Evolutionary conservation across 192 early-diverging fungal species (phyloP).

Genomic region (Coemansia sp.): DNA sequence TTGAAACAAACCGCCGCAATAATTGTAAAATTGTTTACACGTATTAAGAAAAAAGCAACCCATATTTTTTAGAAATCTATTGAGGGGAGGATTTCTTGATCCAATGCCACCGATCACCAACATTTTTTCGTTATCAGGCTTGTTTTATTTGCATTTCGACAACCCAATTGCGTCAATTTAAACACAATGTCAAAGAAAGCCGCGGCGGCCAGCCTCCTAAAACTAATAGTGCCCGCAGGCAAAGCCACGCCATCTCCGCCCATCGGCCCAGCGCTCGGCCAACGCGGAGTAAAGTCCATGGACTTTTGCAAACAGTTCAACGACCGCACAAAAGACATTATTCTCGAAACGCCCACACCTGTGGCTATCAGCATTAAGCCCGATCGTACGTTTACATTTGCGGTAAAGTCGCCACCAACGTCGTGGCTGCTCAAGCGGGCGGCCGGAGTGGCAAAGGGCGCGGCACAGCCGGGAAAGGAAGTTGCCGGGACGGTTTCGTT

Average conservation of each 20-base stretch:
- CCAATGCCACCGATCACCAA: no score
- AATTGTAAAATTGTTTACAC: no score
- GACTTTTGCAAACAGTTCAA: conserved; percentile 99
- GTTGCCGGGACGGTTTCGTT: conserved; percentile 77
- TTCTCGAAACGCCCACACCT: conserved; percentile 78
- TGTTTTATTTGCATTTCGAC: no score
- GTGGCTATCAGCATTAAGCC: conserved; percentile 83
- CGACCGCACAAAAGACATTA: conserved; percentile 86
- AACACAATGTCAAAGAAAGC: conserved; percentile 52
- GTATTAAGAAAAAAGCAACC: no score
- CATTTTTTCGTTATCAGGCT: no score
- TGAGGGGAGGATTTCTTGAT: no score
- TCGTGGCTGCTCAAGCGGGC: conserved; percentile 84
- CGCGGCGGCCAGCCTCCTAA: conserved; percentile 57
- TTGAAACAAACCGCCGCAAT: no score
- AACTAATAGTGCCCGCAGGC: conserved; percentile 81
- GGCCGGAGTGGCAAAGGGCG: conserved; percentile 85
- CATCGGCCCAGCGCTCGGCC: conserved; percentile 91
- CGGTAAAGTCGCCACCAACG: conserved; percentile 83
- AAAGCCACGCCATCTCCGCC: conserved; percentile 88
- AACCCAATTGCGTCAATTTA: no score
- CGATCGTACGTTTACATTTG: conserved; percentile 90
- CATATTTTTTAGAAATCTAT: no score
- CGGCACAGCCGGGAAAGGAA: conserved; percentile 73
- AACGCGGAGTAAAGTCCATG: conserved; percentile 95